Evolutionary conservation across 176 grass and related monocot genomes (phyloP), one percentile per base, ranked within the genome.

Genomic region (Dendrocalamus sinicus): DNA sequence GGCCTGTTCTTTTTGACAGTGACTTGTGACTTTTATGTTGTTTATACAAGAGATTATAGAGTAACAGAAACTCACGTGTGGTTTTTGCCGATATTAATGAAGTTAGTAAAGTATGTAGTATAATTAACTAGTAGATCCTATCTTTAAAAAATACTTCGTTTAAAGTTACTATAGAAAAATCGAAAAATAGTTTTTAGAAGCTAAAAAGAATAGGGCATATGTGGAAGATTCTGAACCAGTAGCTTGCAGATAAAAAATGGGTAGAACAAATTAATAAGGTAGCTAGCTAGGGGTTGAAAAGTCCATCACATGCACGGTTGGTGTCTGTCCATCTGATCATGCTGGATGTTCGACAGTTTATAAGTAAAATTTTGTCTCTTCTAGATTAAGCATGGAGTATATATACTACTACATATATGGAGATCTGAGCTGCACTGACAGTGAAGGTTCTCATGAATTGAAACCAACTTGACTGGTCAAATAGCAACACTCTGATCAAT

Each of bases 161-260:
- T 32, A 32, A 32, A 32, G 30, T 32, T 32, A 32, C 30, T 32
- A 32, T 32, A 32, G 2, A 32, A 32, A 32, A 32, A 2, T 2
- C 30, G 2, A 32, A 32, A 32, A 32, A 32, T 0, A 32, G 2
- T 32, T 32, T 30, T 32, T 32, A 32, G 2, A 32, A 32, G 0
- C 30, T 32, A 2, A 2, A 32, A 32, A 32, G 1, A 32, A 32
- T 0, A 32, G 71, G 73, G 67, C 55, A 63, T 86, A 58, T 22
- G 83, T 20, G 65, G 63, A 86, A 86, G 78, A 82, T 83, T 90
- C 73, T 65, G 57, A 78, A 76, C 46, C 84, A 90, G 84, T 23
- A 73, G 10, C 64, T 52, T 39, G 22, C 69, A 86, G 30, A 73
- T 64, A 3, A 73, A 47, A 62, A 78, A 45, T 69, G 2, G 4